Evolutionary conservation across 352 stramenopile species (phyloP).

Genomic region (Pythium oligandrum): DNA sequence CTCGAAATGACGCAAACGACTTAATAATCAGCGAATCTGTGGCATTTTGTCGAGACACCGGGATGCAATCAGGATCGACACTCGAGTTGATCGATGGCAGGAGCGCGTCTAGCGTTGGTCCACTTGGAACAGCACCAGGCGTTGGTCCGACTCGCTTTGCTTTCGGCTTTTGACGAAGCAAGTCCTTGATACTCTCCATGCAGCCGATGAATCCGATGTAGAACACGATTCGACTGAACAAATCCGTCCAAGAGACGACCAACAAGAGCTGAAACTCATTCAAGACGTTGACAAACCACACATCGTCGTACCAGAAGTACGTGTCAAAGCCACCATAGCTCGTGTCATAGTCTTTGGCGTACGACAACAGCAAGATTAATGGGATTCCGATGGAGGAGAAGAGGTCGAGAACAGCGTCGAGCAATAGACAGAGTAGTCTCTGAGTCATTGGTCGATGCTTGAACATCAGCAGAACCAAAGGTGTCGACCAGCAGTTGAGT

Average conservation of each 20-base stretch:
- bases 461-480: conserved; percentile 1
- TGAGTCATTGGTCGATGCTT: neutral
- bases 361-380: conserved; percentile 7
- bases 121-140: no score
- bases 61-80: no score
- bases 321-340: neutral
- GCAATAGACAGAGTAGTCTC: conserved; percentile 12
- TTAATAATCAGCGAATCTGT: no score
- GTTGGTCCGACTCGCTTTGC: no score
- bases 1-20: neutral
- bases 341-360: conserved; percentile 7
- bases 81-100: no score
- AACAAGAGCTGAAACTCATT: conserved; percentile 25
- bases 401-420: conserved; percentile 20
- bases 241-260: conserved; percentile 29
- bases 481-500: conserved; percentile 16
- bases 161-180: conserved; percentile 2
- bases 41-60: no score
- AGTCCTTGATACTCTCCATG: conserved; percentile 27
- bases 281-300: conserved; percentile 22
- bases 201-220: conserved; percentile 26
- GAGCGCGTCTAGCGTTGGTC: no score
- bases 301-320: conserved; percentile 19
- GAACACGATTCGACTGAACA: conserved; percentile 30
- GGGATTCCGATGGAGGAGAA: conserved; percentile 15